Conservation (phyloP, 2,329 filamentous ascomycete genomes). For the Cercospora zeae-maydis region DNA sequence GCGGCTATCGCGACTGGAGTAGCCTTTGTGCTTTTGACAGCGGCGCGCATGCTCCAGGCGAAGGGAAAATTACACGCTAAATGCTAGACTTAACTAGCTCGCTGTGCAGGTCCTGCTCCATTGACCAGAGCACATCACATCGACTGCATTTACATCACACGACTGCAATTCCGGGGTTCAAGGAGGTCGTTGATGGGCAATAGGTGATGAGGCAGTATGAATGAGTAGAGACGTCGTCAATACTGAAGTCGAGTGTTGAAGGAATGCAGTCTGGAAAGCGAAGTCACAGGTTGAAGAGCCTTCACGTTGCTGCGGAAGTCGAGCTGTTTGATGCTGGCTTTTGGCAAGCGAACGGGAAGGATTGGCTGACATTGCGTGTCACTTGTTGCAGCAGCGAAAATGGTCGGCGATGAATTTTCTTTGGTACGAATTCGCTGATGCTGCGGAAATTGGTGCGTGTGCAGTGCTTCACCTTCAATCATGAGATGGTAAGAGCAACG, state of each 20-base stretch:
- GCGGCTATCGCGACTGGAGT: slow-evolving; percentile 33
- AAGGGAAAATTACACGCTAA: slow-evolving; percentile 21
- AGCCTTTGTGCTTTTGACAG: slow-evolving; percentile 20
- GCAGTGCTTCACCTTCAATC: neutral
- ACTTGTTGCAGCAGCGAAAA: neutral
- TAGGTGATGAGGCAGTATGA: slow-evolving; percentile 32
- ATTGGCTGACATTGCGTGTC: neutral
- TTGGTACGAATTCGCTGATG: no score
- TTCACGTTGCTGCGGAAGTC: no score
- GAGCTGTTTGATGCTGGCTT: neutral
- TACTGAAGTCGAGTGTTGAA: no score
- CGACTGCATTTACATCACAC: slow-evolving; percentile 20
- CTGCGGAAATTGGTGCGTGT: neutral
- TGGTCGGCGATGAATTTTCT: neutral
- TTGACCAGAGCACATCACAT: neutral
- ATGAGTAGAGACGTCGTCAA: no score
- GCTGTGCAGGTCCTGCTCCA: neutral
- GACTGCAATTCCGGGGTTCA: slow-evolving; percentile 29
- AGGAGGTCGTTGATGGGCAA: slow-evolving; percentile 29
- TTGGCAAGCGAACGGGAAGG: neutral
- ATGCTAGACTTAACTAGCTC: neutral
- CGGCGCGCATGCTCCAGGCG: slow-evolving; percentile 27
- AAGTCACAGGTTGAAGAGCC: no score
- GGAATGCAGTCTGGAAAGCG: no score
- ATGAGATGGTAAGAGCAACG: slow-evolving; percentile 2